Evolutionary conservation across 2,329 filamentous ascomycete species (phyloP).

Genomic region (Orbilia oligospora): DNA sequence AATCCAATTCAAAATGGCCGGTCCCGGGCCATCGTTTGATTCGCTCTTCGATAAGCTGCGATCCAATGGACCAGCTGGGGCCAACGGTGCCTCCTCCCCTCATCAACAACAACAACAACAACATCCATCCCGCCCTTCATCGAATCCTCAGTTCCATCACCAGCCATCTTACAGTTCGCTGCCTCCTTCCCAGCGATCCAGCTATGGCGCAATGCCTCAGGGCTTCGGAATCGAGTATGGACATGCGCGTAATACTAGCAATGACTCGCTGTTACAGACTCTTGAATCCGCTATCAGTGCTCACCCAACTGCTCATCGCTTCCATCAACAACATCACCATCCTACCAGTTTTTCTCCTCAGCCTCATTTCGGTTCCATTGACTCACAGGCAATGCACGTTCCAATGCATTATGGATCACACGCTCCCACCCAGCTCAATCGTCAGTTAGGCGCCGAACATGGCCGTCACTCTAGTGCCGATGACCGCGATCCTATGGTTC

Average conservation of each 20-base stretch:
- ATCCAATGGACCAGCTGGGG: conserved; percentile 11
- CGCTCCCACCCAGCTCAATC: conserved; percentile 46
- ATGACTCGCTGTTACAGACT: conserved; percentile 58
- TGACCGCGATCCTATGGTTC: conserved; percentile 49
- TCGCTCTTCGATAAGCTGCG: conserved; percentile 56
- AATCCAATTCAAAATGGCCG: conserved; percentile 35
- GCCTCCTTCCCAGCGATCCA: conserved; percentile 47
- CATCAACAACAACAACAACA: not conserved
- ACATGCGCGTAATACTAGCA: conserved; percentile 50
- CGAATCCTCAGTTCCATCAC: conserved; percentile 51
- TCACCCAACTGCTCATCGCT: conserved; percentile 63
- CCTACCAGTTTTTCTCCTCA: conserved; percentile 70
- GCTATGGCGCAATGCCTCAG: conserved; percentile 36
- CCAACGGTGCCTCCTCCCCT: conserved; percentile 14
- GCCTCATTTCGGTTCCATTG: conserved; percentile 73
- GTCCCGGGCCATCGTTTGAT: conserved; percentile 47
- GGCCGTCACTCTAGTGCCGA: conserved; percentile 51
- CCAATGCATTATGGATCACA: conserved; percentile 25
- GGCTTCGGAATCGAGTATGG: conserved; percentile 47
- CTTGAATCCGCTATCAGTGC: conserved; percentile 61
- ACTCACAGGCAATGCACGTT: conserved; percentile 65
- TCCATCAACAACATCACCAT: conserved; percentile 62
- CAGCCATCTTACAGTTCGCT: conserved; percentile 25
- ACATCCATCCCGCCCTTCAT: conserved; percentile 40
- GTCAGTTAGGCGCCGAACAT: conserved; percentile 54